These are phyloP conservation scores for Halocafeteria seosinensis DNA, from an alignment of 108 stramenopile species.

Conservation along the genomic window DNA sequence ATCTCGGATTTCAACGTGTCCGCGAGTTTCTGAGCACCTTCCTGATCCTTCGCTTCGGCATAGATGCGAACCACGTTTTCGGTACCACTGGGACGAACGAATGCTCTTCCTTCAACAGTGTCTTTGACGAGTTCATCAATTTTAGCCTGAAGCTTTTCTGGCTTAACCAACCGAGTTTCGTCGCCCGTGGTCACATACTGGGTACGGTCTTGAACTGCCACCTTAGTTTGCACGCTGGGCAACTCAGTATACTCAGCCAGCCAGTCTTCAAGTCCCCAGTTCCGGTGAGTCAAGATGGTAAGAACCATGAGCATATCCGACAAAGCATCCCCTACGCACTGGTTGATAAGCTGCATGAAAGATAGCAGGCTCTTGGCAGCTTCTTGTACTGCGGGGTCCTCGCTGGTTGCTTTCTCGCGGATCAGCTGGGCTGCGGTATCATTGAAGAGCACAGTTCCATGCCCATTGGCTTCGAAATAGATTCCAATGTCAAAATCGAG, in stretches of 20 bases:
- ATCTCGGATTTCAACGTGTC: too few species aligned
- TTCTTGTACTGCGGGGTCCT: slow-evolving; percentile 17
- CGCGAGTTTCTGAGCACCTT: slow-evolving; percentile 28
- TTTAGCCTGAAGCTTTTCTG: slow-evolving; percentile 54
- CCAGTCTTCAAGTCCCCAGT: slow-evolving; percentile 56
- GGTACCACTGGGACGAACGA: slow-evolving; percentile 92
- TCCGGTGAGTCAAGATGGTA: slow-evolving; percentile 49
- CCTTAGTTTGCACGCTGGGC: slow-evolving; percentile 76
- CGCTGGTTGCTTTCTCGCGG: slow-evolving; percentile 7
- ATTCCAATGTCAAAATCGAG: slow-evolving; percentile 82
- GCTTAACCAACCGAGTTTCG: slow-evolving; percentile 61
- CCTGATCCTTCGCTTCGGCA: slow-evolving; percentile 55
- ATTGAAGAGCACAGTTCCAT: slow-evolving; percentile 93
- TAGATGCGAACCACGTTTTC: slow-evolving; percentile 96
- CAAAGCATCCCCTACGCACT: slow-evolving; percentile 88
- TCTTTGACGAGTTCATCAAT: slow-evolving; percentile 50
- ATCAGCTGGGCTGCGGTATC: slow-evolving; percentile 27
- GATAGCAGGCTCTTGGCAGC: slow-evolving; percentile 32
- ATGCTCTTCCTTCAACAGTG: slow-evolving; percentile 43
- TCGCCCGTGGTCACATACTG: slow-evolving; percentile 60
- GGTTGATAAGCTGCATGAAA: slow-evolving; percentile 58
- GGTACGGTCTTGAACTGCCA: slow-evolving; percentile 61
- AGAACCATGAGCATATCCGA: slow-evolving; percentile 79
- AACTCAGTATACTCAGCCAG: slow-evolving; percentile 63
- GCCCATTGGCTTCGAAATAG: slow-evolving; percentile 99